phyloP scores from a whole-genome alignment of 129 eudicot genomes.

The Chrysanthemum seticuspe region DNA sequence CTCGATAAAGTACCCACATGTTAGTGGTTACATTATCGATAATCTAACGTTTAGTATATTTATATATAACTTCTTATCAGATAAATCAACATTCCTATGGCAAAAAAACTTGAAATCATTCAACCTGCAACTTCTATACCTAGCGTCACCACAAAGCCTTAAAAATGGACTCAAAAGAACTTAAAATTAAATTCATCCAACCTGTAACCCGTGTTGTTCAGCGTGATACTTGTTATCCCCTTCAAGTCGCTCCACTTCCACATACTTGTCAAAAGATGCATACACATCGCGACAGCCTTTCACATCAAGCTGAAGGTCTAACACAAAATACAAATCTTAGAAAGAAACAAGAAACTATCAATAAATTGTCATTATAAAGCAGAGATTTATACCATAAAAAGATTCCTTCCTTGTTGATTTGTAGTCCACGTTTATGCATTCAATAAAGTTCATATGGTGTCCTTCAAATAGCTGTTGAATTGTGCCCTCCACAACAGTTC shows the following conservation, averaged over 20 bases:
- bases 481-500: slow-evolving; percentile 98
- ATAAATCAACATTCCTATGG: too few relatives aligned
- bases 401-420: slow-evolving; percentile 96
- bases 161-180: background rate
- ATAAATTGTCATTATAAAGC: slow-evolving; percentile 3
- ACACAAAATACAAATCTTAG: slow-evolving; percentile 10
- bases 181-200: slow-evolving; percentile 20
- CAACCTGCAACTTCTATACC: slow-evolving; percentile 7
- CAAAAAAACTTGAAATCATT: slow-evolving; percentile 3
- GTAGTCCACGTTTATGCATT: slow-evolving; percentile 90
- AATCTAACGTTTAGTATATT: background rate
- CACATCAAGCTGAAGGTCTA: slow-evolving; percentile 98
- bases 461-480: slow-evolving; percentile 95
- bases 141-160: background rate
- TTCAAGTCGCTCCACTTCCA: slow-evolving; percentile 91
- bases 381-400: slow-evolving; percentile 58
- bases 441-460: slow-evolving; percentile 94
- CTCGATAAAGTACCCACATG: background rate
- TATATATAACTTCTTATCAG: background rate
- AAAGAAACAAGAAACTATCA: slow-evolving; percentile 3
- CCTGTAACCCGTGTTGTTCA: slow-evolving; percentile 93
- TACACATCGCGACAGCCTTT: slow-evolving; percentile 96
- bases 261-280: slow-evolving; percentile 98
- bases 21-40: background rate
- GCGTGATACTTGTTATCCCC: slow-evolving; percentile 97